These are phyloP conservation scores for Oxalis stricta DNA, from an alignment of 441 rosid species.

Conservation along the genomic window DNA sequence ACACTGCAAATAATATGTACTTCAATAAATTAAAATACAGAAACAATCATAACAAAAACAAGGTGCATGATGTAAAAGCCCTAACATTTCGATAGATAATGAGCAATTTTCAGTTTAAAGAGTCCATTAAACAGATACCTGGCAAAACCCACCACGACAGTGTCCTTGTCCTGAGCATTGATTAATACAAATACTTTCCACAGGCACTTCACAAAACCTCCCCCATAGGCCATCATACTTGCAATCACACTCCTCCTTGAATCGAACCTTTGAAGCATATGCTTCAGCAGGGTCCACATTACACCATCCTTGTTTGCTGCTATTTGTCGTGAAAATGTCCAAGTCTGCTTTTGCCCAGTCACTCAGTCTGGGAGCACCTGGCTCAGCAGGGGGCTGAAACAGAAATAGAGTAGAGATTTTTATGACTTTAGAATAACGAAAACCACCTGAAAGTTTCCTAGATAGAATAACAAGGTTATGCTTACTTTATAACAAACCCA, in stretches of 20 bases:
- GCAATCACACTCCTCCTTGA: conserved; percentile 87
- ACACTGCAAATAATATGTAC: conserved; percentile 46
- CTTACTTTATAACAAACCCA: conserved; percentile 73
- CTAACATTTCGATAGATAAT: neutral
- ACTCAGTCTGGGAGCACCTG: conserved; percentile 45
- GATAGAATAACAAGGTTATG: conserved; percentile 2
- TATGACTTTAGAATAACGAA: conserved; percentile 1
- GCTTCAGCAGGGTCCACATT: conserved; percentile 80
- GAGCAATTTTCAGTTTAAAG: neutral
- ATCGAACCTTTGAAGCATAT: conserved; percentile 39
- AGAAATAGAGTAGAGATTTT: conserved; percentile 6
- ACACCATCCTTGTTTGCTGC: conserved; percentile 86
- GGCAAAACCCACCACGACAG: conserved; percentile 92
- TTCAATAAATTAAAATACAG: conserved; percentile 7
- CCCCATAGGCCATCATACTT: conserved; percentile 86
- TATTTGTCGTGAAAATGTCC: conserved; percentile 56
- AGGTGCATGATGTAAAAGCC: neutral
- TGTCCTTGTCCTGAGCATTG: conserved; percentile 86
- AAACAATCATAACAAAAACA: neutral
- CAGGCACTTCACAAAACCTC: conserved; percentile 75
- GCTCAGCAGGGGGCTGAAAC: conserved; percentile 49
- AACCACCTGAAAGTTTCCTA: conserved; percentile 1
- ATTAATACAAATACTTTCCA: conserved; percentile 62
- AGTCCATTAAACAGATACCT: conserved; percentile 29
- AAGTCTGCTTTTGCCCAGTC: conserved; percentile 77